Conservation (phyloP, 495 filamentous ascomycete species). For the Massariosphaeria phaeospora region DNA sequence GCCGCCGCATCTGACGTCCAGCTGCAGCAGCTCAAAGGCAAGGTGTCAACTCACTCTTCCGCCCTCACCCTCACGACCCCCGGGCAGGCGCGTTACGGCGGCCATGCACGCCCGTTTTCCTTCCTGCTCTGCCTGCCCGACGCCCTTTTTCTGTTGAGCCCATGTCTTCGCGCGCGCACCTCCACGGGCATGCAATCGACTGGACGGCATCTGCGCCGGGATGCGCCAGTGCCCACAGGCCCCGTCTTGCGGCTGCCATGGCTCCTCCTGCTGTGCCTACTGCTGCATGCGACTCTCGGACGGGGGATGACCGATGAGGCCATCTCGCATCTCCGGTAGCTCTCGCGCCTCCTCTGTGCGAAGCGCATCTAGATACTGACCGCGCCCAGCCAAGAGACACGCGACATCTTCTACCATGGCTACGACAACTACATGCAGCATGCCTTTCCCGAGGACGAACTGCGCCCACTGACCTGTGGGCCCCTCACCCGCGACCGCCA, state of each 20-base stretch:
- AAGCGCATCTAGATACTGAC: too few relatives aligned
- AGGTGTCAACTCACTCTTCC: too few relatives aligned
- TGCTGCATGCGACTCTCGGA: constrained; percentile 20
- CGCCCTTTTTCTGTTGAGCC: too few relatives aligned
- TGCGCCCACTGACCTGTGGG: constrained; percentile 78
- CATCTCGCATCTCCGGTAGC: constrained; percentile 30
- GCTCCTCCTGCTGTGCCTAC: constrained; percentile 31
- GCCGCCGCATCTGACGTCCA: too few relatives aligned
- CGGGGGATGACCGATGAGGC: constrained; percentile 41
- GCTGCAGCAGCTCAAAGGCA: too few relatives aligned
- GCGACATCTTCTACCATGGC: constrained; percentile 94
- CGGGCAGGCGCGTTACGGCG: too few relatives aligned
- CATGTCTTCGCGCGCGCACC: constrained; percentile 21
- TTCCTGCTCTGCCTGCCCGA: too few relatives aligned
- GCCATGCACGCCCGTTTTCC: too few relatives aligned
- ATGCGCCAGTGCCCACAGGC: constrained; percentile 5
- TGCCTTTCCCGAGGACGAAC: constrained; percentile 95
- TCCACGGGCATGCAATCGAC: constrained; percentile 30
- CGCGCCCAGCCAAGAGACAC: constrained; percentile 76
- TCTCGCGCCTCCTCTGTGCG: too few relatives aligned
- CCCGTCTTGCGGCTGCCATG: constrained; percentile 25
- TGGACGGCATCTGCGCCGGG: constrained; percentile 15
- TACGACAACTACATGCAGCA: constrained; percentile 91
- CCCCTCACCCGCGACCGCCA: constrained; percentile 76
- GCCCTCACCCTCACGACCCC: too few relatives aligned